phyloP scores from a whole-genome alignment of 169 alveolate genomes.

The Blepharisma undulans region DNA sequence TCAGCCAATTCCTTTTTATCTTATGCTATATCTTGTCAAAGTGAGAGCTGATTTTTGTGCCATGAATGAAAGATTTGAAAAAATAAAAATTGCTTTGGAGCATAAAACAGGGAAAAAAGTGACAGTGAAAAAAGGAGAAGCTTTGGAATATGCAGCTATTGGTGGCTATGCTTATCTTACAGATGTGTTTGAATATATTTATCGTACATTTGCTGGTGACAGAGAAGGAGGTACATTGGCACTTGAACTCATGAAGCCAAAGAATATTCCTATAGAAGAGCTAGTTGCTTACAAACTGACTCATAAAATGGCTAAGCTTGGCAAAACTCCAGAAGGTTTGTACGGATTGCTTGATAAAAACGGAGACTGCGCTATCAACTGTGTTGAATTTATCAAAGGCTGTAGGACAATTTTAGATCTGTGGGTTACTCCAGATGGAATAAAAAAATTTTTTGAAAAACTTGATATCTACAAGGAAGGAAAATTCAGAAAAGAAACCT shows the following conservation, averaged over 20 bases:
- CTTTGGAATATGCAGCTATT: neutral
- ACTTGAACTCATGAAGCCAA: constrained; percentile 14
- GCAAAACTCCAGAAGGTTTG: constrained; percentile 6
- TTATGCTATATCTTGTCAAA: neutral
- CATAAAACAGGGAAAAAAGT: neutral
- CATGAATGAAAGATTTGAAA: constrained; percentile 3
- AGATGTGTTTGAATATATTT: constrained; percentile 25
- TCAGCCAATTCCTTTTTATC: constrained; percentile 3
- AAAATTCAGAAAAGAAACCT: constrained; percentile 22
- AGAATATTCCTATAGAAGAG: neutral
- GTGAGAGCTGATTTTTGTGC: neutral
- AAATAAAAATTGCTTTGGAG: neutral
- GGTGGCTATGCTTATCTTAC: constrained; percentile 20
- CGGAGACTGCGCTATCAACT: neutral
- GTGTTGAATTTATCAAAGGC: neutral
- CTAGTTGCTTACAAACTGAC: neutral
- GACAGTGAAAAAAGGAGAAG: neutral
- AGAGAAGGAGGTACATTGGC: neutral
- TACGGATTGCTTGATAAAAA: constrained; percentile 25
- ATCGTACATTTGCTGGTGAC: neutral
- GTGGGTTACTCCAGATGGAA: constrained; percentile 26
- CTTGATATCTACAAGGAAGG: neutral
- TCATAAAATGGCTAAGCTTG: constrained; percentile 32
- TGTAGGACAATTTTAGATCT: constrained; percentile 1
- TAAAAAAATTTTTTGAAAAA: neutral